These are phyloP conservation scores for Teunomyces tritomae DNA, from an alignment of 805 yeast species.

Conservation along the genomic window DNA sequence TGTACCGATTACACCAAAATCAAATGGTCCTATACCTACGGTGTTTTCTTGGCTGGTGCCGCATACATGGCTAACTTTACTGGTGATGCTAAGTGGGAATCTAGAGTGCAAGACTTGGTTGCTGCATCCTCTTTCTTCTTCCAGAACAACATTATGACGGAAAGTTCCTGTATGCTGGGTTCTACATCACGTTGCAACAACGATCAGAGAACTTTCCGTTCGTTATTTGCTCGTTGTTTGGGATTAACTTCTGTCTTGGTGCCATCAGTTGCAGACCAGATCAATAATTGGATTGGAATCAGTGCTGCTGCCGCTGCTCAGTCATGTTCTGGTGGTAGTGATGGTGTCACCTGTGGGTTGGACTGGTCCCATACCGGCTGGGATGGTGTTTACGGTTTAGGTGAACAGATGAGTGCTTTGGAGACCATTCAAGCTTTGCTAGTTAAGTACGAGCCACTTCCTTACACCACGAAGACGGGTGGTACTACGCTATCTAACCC, in stretches of 20 bases:
- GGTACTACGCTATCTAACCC: conserved; percentile 34
- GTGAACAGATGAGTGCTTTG: conserved; percentile 75
- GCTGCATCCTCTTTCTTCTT: conserved; percentile 45
- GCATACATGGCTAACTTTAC: conserved; percentile 70
- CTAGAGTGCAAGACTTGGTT: conserved; percentile 35
- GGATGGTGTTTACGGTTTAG: conserved; percentile 70
- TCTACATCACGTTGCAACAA: conserved; percentile 50
- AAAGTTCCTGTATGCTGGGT: conserved; percentile 55
- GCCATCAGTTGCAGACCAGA: conserved; percentile 44
- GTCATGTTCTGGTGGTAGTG: conserved; percentile 75
- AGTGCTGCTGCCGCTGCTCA: conserved; percentile 69
- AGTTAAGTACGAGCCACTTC: conserved; percentile 36
- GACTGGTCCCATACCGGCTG: conserved; percentile 60
- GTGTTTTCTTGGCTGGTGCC: conserved; percentile 61
- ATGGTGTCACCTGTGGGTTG: conserved; percentile 80
- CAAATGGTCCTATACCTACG: conserved; percentile 73
- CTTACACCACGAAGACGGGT: conserved; percentile 34
- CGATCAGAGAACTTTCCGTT: conserved; percentile 74
- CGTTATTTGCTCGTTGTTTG: conserved; percentile 64
- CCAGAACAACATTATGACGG: conserved; percentile 52
- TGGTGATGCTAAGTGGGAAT: conserved; percentile 42
- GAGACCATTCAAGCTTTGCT: conserved; percentile 55
- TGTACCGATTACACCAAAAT: conserved; percentile 49
- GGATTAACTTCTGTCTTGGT: conserved; percentile 56
- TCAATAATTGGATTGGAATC: conserved; percentile 39